phyloP scores from a whole-genome alignment of 495 filamentous ascomycete genomes.

The Cenococcum geophilum region DNA sequence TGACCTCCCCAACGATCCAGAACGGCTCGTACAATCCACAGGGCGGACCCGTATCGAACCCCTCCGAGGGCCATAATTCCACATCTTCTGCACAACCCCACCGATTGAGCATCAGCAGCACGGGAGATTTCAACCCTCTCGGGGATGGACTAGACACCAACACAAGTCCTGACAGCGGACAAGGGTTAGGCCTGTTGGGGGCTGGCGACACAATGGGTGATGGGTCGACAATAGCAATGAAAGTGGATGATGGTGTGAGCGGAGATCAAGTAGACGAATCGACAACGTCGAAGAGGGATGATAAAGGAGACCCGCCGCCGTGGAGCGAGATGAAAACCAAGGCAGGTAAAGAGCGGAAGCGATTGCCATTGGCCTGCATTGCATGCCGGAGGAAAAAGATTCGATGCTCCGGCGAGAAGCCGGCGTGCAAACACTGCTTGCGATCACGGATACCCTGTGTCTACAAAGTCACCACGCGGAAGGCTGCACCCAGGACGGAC shows the following conservation, averaged over 20 bases:
- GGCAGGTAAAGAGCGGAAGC: constrained; percentile 92
- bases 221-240: constrained; percentile 19
- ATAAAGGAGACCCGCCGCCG: constrained; percentile 55
- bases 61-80: constrained; percentile 25
- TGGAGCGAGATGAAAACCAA: constrained; percentile 98
- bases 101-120: constrained; percentile 27
- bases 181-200: constrained; percentile 16
- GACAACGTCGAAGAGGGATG: constrained; percentile 40
- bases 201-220: constrained; percentile 20
- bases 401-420: constrained; percentile 94
- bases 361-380: constrained; percentile 89
- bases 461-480: constrained; percentile 95
- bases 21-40: constrained; percentile 13
- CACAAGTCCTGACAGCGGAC: constrained; percentile 25
- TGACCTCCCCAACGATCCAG: constrained; percentile 15
- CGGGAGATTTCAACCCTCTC: constrained; percentile 12
- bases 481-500: constrained; percentile 91
- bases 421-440: constrained; percentile 93
- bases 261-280: constrained; percentile 25
- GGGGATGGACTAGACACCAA: constrained; percentile 15
- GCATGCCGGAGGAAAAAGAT: constrained; percentile 97
- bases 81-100: constrained; percentile 19
- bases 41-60: constrained; percentile 19
- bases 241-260: constrained; percentile 19
- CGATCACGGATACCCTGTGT: constrained; percentile 91